Evolutionary conservation across 495 filamentous ascomycete species (phyloP), one percentile per base, ranked within the genome.

Genomic region (Neohortaea acidophila): DNA sequence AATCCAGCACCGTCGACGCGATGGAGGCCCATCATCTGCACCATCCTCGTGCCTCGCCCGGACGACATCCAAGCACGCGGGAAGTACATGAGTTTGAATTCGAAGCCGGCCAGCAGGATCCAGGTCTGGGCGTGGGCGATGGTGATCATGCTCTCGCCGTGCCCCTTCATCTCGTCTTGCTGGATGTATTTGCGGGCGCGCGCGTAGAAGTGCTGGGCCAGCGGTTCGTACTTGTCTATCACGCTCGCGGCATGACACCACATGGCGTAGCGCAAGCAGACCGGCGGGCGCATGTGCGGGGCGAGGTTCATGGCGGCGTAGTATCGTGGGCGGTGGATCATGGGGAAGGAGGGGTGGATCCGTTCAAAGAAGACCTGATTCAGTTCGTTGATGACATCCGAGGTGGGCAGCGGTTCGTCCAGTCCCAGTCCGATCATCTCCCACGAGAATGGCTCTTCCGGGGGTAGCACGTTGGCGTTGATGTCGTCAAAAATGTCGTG

Each of bases 81-180:
- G 48, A 99, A 99, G 56, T 82, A 92, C 81, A 99, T 94, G 69
- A 81, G 79, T 59, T 85, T 91, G 55, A 94, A 96, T 54, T 99
- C 89, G 51, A 92, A 94, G 0, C 68, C 71, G 2, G 73, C 69
- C 35, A 92, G 69, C 3, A 99, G 61, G 8, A 75, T 60, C 70
- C 91, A 89, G 2, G 81, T 69, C 57, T 96, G 91, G 24, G 73
- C 75, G 50, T 89, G 75, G 18, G 74, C 78, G 15, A 94, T 62
- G 9, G 76, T 81, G 39, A 96, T 78, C 46, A 84, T 77, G 33
- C 71, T 67, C 56, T 96, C 89, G 25, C 89, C 89, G 49, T 86
- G 80, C 15, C 89, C 86, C 55, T 83, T 92, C 66, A 96, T 75
- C 59, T 93, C 86, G 44, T 93, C 84, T 29, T 72, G 60, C 49